Evolutionary conservation across 2,329 filamentous ascomycete species (phyloP), one percentile per base, ranked within the genome.

Genomic region (Curvularia lunata): DNA sequence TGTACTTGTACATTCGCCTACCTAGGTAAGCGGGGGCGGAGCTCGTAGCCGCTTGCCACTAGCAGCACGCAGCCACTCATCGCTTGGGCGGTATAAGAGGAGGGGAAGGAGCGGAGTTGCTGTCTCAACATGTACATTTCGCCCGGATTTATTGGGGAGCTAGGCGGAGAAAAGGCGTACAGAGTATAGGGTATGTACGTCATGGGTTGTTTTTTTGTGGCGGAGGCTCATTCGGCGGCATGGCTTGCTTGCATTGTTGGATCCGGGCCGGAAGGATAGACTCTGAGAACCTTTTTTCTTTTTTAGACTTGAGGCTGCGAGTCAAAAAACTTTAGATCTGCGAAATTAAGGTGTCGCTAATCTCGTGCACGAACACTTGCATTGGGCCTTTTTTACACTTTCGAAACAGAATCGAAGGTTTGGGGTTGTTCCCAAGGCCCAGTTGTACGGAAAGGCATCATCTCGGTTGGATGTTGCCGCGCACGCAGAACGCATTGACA

Each of bases 381-480:
- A n/a, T n/a, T n/a, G n/a, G n/a, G n/a, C n/a, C n/a, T n/a, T n/a
- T n/a, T n/a, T n/a, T n/a, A n/a, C n/a, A n/a, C n/a, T n/a, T 30
- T 16, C 18, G 28, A 47, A 47, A 47, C 45, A 9, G 9, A 30
- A 8, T n/a, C 21, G 41, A n/a, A 43, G 27, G 18, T 16, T 5
- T 47, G 6, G 28, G 27, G 27, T 30, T 30, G 27, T 30, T 45
- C 34, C 50, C 23, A 6, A 6, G 23, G 23, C 23, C 23, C 41
- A 21, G 50, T 42, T 5, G 2, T 8, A 9, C 27, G 27, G 27
- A 30, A 30, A 30, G 27, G 7, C 27, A 30, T 59, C 43, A 59
- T 56, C 21, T 62, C 52, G 52, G 52, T 48, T 56, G 21, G 28
- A 34, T 40, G 27, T 34, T 25, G 34, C 21, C 28, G 46, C 13